Evolutionary conservation across 2,329 filamentous ascomycete genomes (phyloP), one percentile per base, ranked within the genome.

Genomic region (Fusarium tupiense): DNA sequence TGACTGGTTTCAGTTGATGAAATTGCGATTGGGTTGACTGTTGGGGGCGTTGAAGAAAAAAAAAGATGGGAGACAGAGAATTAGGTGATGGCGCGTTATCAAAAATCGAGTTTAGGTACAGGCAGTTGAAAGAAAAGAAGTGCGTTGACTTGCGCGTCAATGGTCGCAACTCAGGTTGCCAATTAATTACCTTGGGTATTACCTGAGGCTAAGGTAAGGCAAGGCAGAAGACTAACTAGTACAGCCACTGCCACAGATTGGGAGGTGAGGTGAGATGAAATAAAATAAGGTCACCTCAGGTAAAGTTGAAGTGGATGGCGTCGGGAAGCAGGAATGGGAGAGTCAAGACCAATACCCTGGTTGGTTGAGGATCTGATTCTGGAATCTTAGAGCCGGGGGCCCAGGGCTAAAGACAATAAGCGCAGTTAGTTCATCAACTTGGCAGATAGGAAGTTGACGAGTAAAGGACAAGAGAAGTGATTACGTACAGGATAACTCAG

Each of bases 331-430:
- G 76, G 76, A 78, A 78, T 78, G 75, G 75, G 65, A 74, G 62
- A 74, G 59, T 61, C 58, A 67, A 65, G 73, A 69, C 52, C 53
- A 56, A 74, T 46, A 76, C 61, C 72, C 76, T 78, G 76, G 76
- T 78, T 78, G 76, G 76, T 68, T 71, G 68, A 78, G 65, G 57
- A 78, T 78, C 69, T 74, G 72, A 74, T 69, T 78, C 73, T 76
- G 76, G 76, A 78, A 78, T 77, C 76, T 77, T 75, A 72, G 58
- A 74, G 65, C 63, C 70, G 57, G 75, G 62, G 63, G 35, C 56
- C 52, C 63, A 76, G 72, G 76, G 70, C 73, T 76, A 75, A 75
- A 76, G 64, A 61, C 65, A 76, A 76, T 56, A 76, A 77, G 74
- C 74, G 71, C 74, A 69, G 43, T 75, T 56, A 49, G 46, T 49